Percentiles rank a stretch among this genome's conserved stretches.
These are phyloP conservation scores for Candida glucosophila DNA, from an alignment of 1,139 yeast genomes.

Conservation along the genomic window DNA sequence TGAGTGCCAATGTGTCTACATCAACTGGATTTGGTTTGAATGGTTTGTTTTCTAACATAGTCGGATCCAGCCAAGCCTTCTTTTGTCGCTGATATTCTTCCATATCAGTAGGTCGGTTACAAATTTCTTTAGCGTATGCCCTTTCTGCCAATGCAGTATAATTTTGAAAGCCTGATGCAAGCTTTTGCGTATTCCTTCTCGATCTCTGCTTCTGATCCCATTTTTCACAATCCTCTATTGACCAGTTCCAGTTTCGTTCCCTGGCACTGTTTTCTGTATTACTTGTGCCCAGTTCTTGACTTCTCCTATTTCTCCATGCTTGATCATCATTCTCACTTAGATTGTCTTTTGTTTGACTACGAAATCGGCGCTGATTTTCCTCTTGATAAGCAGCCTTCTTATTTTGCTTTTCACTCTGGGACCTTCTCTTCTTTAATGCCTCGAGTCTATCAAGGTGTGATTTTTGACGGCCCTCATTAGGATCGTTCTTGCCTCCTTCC, in stretches of 20 bases:
- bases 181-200: slow-evolving; percentile 12
- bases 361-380: no score
- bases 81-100: slow-evolving; percentile 29
- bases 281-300: no score
- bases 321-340: no score
- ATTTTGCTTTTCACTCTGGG: no score
- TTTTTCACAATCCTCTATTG: slow-evolving; percentile 58
- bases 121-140: slow-evolving; percentile 42
- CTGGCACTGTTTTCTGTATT: no score
- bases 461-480: no score
- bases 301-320: no score
- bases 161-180: slow-evolving; percentile 24
- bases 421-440: no score
- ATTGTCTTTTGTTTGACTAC: no score
- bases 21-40: slow-evolving; percentile 11
- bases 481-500: no score
- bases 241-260: slow-evolving; percentile 62
- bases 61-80: slow-evolving; percentile 1
- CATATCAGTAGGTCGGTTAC: slow-evolving; percentile 29
- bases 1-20: slow-evolving; percentile 17
- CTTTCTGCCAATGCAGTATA: slow-evolving; percentile 46
- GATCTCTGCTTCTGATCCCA: slow-evolving; percentile 48
- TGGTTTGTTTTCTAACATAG: slow-evolving; percentile 10
- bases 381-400: no score
- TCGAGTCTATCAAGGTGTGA: no score